Percentiles rank a stretch among this genome's conserved stretches.
These are phyloP conservation scores for Neocallimastix lanati DNA, from an alignment of 192 early-diverging fungal genomes.

Conservation along the genomic window DNA sequence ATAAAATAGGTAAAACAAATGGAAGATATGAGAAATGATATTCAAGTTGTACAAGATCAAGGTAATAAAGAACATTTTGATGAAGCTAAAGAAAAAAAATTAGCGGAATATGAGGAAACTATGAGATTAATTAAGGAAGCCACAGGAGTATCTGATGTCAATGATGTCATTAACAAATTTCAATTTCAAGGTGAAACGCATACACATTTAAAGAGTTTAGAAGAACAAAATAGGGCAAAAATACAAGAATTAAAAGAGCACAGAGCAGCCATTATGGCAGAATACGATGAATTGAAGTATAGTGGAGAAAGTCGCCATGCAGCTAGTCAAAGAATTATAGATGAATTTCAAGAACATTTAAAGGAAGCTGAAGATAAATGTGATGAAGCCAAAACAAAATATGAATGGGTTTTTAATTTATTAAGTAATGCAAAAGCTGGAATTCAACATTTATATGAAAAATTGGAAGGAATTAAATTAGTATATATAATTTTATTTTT, in stretches of 20 bases:
- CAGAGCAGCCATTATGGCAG: constrained; percentile 14
- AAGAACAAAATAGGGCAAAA: constrained; percentile 19
- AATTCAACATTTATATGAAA: constrained; percentile 33
- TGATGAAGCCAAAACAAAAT: constrained; percentile 23
- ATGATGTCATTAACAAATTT: constrained; percentile 41
- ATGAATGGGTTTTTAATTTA: constrained; percentile 23
- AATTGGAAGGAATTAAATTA: constrained; percentile 15
- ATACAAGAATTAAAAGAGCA: constrained; percentile 25
- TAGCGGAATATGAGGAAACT: constrained; percentile 35
- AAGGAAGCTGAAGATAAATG: constrained; percentile 11
- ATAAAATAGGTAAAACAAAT: background rate
- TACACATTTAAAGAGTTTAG: constrained; percentile 24
- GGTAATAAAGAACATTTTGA: constrained; percentile 26
- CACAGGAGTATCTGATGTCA: constrained; percentile 33
- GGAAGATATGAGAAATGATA: background rate
- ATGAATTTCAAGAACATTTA: constrained; percentile 30
- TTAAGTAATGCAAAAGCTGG: constrained; percentile 26
- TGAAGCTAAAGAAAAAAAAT: constrained; percentile 26
- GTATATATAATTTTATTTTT: background rate
- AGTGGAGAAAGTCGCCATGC: constrained; percentile 17
- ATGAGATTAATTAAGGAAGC: constrained; percentile 46
- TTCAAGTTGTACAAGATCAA: constrained; percentile 2
- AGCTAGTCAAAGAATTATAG: constrained; percentile 17
- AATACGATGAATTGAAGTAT: constrained; percentile 27
- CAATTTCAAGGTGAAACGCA: constrained; percentile 37